Evolutionary conservation across 331 rosid genomes (phyloP), one percentile per base, ranked within the genome.

Genomic region (Dryas integrifolia): DNA sequence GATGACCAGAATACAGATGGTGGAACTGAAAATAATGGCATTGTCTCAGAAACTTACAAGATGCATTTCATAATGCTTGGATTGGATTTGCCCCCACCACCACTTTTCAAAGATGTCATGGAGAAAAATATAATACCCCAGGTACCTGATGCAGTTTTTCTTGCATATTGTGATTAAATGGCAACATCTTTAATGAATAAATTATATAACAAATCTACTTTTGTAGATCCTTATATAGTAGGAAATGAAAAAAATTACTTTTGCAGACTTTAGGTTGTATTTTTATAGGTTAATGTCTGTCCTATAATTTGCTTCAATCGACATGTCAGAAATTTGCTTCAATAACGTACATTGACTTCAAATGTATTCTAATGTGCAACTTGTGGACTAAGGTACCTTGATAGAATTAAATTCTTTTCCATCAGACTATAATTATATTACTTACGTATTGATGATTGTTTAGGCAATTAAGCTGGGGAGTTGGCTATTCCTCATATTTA

Each of bases 71-170:
- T 94, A 74, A 94, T 94, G 98, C 89, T 94, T 56, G 98, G 97
- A 60, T 75, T 94, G 87, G 98, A 94, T 86, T 83, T 91, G 83
- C 97, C 98, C 12, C 98, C 98, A 1, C 97, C 98, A 10, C 98
- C 98, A 38, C 96, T 94, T 76, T 94, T 94, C 84, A 88, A 86
- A 85, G 97, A 94, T 82, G 96, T 91, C 69, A 91, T 91, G 98
- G 97, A 94, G 90, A 94, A 94, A 85, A 94, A 94, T 77, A 94
- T 91, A 64, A 94, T 94, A 84, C 98, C 98, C 21, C 97, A 94
- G 98, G 97, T 94, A 75, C 15, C 43, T 50, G 40, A 58, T 26
- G 62, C 79, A 26, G 50, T 69, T 24, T 48, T 35, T 64, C 44
- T 13, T 35, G 10, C 44, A 5, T 12, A 59, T 26, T 26, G 48